Evolutionary conservation across 495 filamentous ascomycete species (phyloP).

Genomic region (Neurospora sp.): DNA sequence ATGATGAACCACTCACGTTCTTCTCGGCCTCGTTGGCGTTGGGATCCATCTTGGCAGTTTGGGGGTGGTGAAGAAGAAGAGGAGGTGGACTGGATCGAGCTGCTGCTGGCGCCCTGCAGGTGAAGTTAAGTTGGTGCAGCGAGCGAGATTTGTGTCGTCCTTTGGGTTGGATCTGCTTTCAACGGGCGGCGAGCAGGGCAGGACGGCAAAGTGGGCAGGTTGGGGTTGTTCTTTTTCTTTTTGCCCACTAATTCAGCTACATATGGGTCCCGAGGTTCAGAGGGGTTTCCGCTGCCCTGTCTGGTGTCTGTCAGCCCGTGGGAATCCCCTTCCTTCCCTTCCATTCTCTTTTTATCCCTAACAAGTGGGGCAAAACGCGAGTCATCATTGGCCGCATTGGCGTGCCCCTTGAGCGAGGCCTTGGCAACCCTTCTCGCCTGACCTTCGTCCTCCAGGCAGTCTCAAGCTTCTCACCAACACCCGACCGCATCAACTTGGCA

Average conservation of each 20-base stretch:
- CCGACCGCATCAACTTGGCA: background rate
- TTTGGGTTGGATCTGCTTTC: background rate
- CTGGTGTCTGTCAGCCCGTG: background rate
- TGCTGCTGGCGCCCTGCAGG: background rate
- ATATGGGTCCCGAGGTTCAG: background rate
- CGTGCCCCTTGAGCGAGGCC: background rate
- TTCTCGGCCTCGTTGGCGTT: slow-evolving; percentile 92
- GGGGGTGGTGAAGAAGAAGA: background rate
- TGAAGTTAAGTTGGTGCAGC: background rate
- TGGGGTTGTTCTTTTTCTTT: background rate
- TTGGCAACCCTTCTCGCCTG: background rate
- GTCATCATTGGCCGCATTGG: background rate
- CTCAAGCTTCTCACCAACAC: background rate
- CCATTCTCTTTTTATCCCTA: background rate
- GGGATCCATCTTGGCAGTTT: slow-evolving; percentile 61
- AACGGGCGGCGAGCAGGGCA: background rate
- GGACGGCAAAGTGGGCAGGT: background rate
- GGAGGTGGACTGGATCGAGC: background rate
- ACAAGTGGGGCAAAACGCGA: background rate
- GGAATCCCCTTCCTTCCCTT: background rate
- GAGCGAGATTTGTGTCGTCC: background rate
- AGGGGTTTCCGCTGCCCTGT: background rate
- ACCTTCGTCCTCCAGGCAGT: background rate
- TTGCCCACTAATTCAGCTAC: background rate
- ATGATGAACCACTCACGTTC: slow-evolving; percentile 52